A percentile compares a stretch with the other conserved stretches of the same genome.
Evolutionary conservation across 306 rosid genomes (phyloP).

Genomic region (Coriaria nepalensis): DNA sequence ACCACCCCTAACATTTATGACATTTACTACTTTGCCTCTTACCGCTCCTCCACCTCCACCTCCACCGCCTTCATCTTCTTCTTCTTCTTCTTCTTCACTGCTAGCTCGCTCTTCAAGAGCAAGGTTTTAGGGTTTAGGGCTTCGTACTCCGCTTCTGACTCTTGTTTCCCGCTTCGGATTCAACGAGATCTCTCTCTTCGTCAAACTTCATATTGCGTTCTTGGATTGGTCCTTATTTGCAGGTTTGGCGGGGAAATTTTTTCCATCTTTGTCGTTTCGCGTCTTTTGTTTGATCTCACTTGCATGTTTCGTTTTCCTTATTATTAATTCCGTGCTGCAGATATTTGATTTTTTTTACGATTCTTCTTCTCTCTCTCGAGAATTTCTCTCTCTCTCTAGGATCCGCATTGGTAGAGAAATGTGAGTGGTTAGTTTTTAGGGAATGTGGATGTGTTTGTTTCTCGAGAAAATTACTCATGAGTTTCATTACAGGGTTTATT

Average conservation of each 20-base stretch:
- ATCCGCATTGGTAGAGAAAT: too few relatives aligned
- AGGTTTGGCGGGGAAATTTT: slow-evolving; percentile 9
- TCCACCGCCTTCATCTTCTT: not conserved
- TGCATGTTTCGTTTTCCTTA: slow-evolving; percentile 9
- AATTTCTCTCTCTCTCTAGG: too few relatives aligned
- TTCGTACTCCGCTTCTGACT: slow-evolving; percentile 29
- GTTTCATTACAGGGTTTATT: too few relatives aligned
- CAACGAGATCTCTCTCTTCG: not conserved
- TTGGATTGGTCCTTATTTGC: slow-evolving; percentile 4
- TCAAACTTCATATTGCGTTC: slow-evolving; percentile 20
- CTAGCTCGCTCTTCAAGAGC: slow-evolving; percentile 22
- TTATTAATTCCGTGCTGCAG: not conserved
- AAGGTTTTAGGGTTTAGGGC: slow-evolving; percentile 20
- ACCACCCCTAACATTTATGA: slow-evolving; percentile 23
- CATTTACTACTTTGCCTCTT: slow-evolving; percentile 51
- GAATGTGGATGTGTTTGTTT: too few relatives aligned
- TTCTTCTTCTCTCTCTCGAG: slow-evolving; percentile 13
- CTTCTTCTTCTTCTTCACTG: slow-evolving; percentile 1
- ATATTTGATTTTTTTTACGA: slow-evolving; percentile 19
- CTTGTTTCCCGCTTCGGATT: slow-evolving; percentile 1
- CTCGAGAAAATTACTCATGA: too few relatives aligned
- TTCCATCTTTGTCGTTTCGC: slow-evolving; percentile 33
- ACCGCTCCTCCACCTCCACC: not conserved
- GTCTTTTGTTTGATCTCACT: not conserved
- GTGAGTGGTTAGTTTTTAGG: too few relatives aligned